Evolutionary conservation across 2,329 filamentous ascomycete species (phyloP), one percentile per base, ranked within the genome.

Genomic region (Simplicillium aogashimaense): DNA sequence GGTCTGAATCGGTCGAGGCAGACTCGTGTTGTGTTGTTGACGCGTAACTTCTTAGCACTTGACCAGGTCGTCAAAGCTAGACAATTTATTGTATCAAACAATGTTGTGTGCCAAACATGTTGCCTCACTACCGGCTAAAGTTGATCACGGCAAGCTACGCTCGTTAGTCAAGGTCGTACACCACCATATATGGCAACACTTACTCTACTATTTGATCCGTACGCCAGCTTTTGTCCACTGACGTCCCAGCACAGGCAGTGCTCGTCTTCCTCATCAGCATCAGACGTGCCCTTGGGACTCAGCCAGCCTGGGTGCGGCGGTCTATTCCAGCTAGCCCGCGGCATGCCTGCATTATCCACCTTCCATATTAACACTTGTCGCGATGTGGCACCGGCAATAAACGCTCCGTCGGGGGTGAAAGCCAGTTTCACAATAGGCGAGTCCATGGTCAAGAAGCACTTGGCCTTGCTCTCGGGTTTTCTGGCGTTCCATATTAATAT

Each of bases 331-430:
- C 66, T 74, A 13, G 78, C 78, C 35, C 74, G 66, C 4, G 78
- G 78, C 35, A 78, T 65, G 18, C 65, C 61, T 35, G 71, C 64
- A 39, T 76, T 77, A 44, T 72, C 75, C 11, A 80, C 70, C 52
- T 79, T 81, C 76, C 78, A 82, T 35, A 82, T 78, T 31, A 80
- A 58, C 12, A 81, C 73, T 42, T 66, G 68, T 29, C 71, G 69
- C 15, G 67, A 67, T 1, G 76, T 80, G 5, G 75, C 77, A 4
- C 74, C 76, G 1, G 78, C 78, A 38, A 82, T 70, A 47, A 78
- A 79, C 15, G 69, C 69, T 2, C 78, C 78, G 44, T 81, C 76
- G 0, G 78, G 77, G 1, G 76, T 79, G 44, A 81, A 81, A 1
- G 77, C 67, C 2, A 81, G 61, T 17, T 71, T 70, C 32, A 78